phyloP scores from a whole-genome alignment of 306 rosid species.

The Cercis canadensis region DNA sequence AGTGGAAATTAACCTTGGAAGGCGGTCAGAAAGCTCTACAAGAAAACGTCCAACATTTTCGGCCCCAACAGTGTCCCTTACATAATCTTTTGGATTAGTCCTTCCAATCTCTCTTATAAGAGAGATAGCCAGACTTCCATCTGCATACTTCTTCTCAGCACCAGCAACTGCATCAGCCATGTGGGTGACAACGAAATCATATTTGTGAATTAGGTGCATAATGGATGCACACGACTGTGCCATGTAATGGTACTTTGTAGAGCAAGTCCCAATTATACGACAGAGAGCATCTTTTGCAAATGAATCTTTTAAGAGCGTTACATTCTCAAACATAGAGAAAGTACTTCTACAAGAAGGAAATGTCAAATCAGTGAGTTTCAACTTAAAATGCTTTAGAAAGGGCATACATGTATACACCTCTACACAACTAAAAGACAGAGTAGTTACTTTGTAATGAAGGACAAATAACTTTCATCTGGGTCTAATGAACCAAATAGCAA shows the following conservation, averaged over 20 bases:
- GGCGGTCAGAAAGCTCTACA: conserved; percentile 87
- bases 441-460: conserved; percentile 81
- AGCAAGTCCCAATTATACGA: conserved; percentile 85
- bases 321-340: conserved; percentile 84
- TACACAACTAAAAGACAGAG: neutral
- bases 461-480: conserved; percentile 74
- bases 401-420: neutral
- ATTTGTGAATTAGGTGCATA: conserved; percentile 86
- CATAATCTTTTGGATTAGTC: conserved; percentile 87
- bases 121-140: conserved; percentile 81
- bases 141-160: conserved; percentile 84
- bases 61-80: conserved; percentile 86
- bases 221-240: conserved; percentile 90
- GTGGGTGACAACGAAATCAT: conserved; percentile 85
- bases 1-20: conserved; percentile 84
- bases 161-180: conserved; percentile 83
- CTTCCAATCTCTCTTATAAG: conserved; percentile 91
- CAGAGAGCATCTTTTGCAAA: conserved; percentile 81
- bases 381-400: conserved; percentile 19
- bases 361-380: conserved; percentile 34
- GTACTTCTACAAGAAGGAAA: conserved; percentile 54
- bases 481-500: conserved; percentile 81
- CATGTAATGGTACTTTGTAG: conserved; percentile 84
- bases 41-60: conserved; percentile 92
- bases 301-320: conserved; percentile 63